A percentile compares a stretch with the other conserved stretches of the same genome.
These are phyloP conservation scores for Diplodia mutila DNA, from an alignment of 2,329 filamentous ascomycete genomes.

Conservation along the genomic window DNA sequence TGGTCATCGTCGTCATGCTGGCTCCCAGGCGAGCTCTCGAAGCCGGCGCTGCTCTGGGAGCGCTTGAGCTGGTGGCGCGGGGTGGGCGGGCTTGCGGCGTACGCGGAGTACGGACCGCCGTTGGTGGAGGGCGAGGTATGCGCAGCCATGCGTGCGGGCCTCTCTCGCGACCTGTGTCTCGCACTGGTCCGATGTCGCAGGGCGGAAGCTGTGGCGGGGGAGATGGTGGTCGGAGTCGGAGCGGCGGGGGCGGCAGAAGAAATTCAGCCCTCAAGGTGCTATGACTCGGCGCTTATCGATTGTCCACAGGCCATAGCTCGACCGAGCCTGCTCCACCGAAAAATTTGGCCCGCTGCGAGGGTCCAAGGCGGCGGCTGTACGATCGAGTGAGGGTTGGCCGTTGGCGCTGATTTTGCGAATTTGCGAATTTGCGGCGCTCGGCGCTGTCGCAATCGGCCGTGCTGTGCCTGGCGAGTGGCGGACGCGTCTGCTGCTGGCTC, in stretches of 20 bases:
- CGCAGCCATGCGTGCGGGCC: slow-evolving; percentile 21
- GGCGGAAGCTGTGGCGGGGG: slow-evolving; percentile 16
- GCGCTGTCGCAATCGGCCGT: slow-evolving; percentile 4
- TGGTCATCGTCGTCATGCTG: slow-evolving; percentile 36
- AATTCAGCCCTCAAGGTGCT: slow-evolving; percentile 24
- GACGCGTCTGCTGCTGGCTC: background rate
- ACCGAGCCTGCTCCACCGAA: slow-evolving; percentile 18
- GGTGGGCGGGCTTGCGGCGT: slow-evolving; percentile 19
- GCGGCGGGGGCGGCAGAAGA: slow-evolving; percentile 22
- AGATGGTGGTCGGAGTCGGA: slow-evolving; percentile 20
- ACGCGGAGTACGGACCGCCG: slow-evolving; percentile 22
- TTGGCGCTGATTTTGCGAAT: background rate
- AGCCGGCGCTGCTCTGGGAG: slow-evolving; percentile 30
- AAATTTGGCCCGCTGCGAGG: background rate
- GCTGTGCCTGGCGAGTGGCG: background rate
- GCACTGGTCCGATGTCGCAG: slow-evolving; percentile 18
- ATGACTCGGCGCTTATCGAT: slow-evolving; percentile 23
- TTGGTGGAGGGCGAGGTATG: slow-evolving; percentile 25
- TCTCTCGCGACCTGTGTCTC: slow-evolving; percentile 8
- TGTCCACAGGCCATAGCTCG: slow-evolving; percentile 22
- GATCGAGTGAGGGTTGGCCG: background rate
- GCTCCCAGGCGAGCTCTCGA: slow-evolving; percentile 44
- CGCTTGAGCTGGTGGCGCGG: slow-evolving; percentile 25
- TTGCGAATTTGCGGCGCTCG: no score
- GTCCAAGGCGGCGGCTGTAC: background rate